These are phyloP conservation scores for Metschnikowia vanudenii DNA, from an alignment of 805 yeast genomes.

Conservation along the genomic window DNA sequence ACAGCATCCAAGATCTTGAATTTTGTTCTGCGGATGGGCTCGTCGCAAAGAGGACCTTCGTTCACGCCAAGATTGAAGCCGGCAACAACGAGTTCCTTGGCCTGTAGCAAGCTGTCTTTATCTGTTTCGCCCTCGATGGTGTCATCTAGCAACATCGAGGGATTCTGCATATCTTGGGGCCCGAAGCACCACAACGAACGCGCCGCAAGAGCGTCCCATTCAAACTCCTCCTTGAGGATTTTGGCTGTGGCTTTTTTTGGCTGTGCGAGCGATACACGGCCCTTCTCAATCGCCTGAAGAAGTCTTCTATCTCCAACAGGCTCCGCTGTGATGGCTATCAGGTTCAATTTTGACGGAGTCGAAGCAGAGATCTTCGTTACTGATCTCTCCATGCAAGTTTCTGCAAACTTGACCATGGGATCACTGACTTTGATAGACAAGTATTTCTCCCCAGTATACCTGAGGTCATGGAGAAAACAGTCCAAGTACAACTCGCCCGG, in stretches of 20 bases:
- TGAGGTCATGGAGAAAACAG: constrained; percentile 72
- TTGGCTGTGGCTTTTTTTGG: constrained; percentile 50
- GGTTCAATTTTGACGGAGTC: constrained; percentile 53
- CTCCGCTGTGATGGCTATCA: constrained; percentile 71
- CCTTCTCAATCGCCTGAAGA: constrained; percentile 54
- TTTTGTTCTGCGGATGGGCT: constrained; percentile 65
- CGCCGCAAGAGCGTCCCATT: constrained; percentile 83
- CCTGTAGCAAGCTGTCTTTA: constrained; percentile 41
- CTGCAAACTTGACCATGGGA: constrained; percentile 78
- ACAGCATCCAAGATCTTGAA: constrained; percentile 67
- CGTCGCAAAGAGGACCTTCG: constrained; percentile 94
- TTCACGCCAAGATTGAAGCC: constrained; percentile 83
- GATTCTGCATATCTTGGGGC: constrained; percentile 46
- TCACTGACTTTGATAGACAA: constrained; percentile 80
- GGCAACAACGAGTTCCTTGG: constrained; percentile 57
- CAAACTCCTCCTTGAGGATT: constrained; percentile 53
- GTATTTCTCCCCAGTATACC: constrained; percentile 55
- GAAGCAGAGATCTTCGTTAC: constrained; percentile 61
- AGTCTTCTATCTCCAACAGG: constrained; percentile 57
- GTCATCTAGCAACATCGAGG: constrained; percentile 66
- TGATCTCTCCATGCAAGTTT: constrained; percentile 67
- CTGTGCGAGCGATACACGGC: constrained; percentile 36
- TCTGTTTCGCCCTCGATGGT: constrained; percentile 70
- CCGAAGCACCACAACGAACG: constrained; percentile 81
- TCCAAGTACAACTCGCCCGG: constrained; percentile 89